phyloP scores from a whole-genome alignment of 345 rosid genomes.

The Microcos paniculata region DNA sequence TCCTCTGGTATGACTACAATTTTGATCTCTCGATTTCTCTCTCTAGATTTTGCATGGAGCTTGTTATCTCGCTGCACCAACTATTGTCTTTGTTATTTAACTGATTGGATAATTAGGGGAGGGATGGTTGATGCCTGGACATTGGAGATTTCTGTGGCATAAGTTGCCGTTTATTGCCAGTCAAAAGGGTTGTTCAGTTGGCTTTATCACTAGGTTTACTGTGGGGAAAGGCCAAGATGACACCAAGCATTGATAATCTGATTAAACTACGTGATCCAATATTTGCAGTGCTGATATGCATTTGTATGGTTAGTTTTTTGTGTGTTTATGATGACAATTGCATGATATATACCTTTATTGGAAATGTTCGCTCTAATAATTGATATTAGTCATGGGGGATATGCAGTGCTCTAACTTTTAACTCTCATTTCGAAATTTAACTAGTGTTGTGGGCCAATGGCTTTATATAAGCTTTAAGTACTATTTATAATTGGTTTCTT shows the following conservation, averaged over 20 bases:
- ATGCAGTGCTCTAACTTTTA: background rate
- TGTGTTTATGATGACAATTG: background rate
- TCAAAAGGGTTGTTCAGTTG: background rate
- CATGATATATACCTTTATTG: background rate
- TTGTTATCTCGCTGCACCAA: background rate
- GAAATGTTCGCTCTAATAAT: background rate
- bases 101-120: background rate
- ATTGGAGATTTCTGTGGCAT: background rate
- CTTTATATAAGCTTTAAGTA: background rate
- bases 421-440: background rate
- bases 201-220: background rate
- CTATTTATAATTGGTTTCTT: background rate
- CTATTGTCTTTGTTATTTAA: background rate
- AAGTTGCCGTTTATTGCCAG: background rate
- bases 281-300: background rate
- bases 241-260: background rate
- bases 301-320: background rate
- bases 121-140: background rate
- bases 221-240: background rate
- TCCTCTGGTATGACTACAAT: constrained; percentile 63
- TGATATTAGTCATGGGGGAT: background rate
- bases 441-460: background rate
- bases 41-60: background rate
- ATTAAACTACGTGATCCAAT: background rate
- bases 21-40: background rate